phyloP scores from a whole-genome alignment of 2,329 filamentous ascomycete genomes.

The Biscogniauxia mediterranea region DNA sequence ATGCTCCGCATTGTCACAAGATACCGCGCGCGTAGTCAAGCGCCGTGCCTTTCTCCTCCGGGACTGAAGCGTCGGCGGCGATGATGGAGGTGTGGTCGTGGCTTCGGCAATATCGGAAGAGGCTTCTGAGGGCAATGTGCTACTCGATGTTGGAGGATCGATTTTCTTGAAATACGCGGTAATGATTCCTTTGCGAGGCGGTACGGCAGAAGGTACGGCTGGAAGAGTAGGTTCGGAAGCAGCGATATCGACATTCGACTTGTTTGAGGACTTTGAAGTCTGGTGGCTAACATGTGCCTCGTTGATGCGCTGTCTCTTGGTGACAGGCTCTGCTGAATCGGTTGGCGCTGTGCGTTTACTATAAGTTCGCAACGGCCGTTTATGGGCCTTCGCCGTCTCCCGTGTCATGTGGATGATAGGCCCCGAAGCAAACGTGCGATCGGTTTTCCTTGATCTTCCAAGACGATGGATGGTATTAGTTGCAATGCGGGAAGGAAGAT shows the following conservation, averaged over 20 bases:
- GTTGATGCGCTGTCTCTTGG: conserved; percentile 25
- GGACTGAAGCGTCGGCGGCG: conserved; percentile 18
- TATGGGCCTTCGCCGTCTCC: conserved; percentile 17
- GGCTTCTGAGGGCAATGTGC: conserved; percentile 15
- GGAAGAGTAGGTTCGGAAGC: neutral
- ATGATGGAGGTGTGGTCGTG: conserved; percentile 33
- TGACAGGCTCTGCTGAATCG: conserved; percentile 20
- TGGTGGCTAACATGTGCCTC: neutral
- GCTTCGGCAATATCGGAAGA: conserved; percentile 14
- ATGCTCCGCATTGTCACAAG: conserved; percentile 8
- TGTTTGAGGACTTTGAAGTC: neutral
- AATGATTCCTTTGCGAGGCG: conserved; percentile 29
- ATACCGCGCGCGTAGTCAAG: conserved; percentile 31
- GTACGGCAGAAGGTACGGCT: conserved; percentile 11
- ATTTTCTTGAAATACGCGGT: conserved; percentile 32
- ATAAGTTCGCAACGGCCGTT: conserved; percentile 38
- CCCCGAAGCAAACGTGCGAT: conserved; percentile 20
- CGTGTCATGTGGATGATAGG: conserved; percentile 4
- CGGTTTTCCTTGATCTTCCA: conserved; percentile 18
- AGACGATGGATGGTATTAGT: neutral
- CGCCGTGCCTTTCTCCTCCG: conserved; percentile 31
- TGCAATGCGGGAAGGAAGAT: neutral
- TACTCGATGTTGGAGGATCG: conserved; percentile 17
- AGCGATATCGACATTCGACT: neutral
- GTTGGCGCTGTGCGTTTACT: conserved; percentile 31